Base-by-base conservation (phyloP, 1,139 yeast species). In the Pichia sp. region DNA sequence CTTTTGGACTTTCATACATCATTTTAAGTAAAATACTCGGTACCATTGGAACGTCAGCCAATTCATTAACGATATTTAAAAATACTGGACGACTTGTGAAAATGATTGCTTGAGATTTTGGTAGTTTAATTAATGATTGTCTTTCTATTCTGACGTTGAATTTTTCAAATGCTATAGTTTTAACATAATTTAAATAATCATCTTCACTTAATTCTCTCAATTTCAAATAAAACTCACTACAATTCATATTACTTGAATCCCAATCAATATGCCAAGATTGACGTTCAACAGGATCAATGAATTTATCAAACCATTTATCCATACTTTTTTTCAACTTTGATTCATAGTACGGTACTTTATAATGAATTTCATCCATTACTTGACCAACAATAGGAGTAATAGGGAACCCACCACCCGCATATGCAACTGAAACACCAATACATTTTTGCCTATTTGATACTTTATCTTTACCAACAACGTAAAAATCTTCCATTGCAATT, bases 21-120 rank as follows among this genome's bases (percentile, higher is more conserved):
- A 81, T 79, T 60, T 81, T 81, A 55, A 74, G 72, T 44, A 83
- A 58, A 46, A 83, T 70, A 0, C 84, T 75, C 5, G 90, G 89
- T 30, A 82, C 75, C 70, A 77, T 67, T 10, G 89, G 88, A 61
- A 83, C 89, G 61, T 83, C 84, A 61, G 79, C 80, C 81, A 82
- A 77, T 57, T 83, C 88, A 19, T 72, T 76, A 22, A 75, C 62
- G 1, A 75, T 67, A 38, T 82, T 86, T 46, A 83, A 67, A 63
- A 76, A 82, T 5, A 82, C 67, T 3, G 89, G 89, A 62, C 83
- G 88, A 64, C 83, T 80, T 44, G 84, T 72, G 65, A 83, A 81
- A 36, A 82, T 71, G 48, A 77, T 73, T 1, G 80, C 80, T 44
- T 67, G 64, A 2, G 78, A 64, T 52, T 70, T 70, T 7, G 81